Evolutionary conservation across 768 basidiomycete species (phyloP).

Genomic region (Rhizopogon sp.): DNA sequence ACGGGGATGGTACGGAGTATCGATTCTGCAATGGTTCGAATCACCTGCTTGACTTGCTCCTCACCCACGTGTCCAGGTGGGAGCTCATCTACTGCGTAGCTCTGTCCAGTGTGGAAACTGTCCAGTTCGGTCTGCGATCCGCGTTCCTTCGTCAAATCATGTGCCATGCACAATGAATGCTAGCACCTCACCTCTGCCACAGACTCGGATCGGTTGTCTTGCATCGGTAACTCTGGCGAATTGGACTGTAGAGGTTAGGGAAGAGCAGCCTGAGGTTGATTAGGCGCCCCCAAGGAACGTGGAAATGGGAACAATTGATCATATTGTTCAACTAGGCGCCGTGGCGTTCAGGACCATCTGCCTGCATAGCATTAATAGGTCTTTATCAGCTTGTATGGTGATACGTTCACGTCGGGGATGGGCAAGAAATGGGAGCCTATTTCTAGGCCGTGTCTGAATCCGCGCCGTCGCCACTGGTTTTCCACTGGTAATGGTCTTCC

Average conservation of each 20-base stretch:
- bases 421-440: no score
- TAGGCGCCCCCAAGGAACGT: background rate
- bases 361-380: no score
- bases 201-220: background rate
- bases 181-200: background rate
- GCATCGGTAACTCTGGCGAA: background rate
- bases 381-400: no score
- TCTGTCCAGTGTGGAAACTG: background rate
- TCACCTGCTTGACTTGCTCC: background rate
- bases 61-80: background rate
- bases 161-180: background rate
- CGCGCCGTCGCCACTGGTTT: no score
- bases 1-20: slow-evolving; percentile 14
- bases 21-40: background rate
- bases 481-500: no score
- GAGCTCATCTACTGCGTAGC: background rate
- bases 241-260: background rate
- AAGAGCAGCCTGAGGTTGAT: background rate
- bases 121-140: background rate
- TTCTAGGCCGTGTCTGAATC: no score
- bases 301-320: background rate
- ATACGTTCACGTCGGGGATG: no score
- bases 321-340: no score
- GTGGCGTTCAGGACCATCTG: background rate
- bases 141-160: background rate